phyloP scores from a whole-genome alignment of 1,284 basidiomycete genomes.

The Naganishia sp. region DNA sequence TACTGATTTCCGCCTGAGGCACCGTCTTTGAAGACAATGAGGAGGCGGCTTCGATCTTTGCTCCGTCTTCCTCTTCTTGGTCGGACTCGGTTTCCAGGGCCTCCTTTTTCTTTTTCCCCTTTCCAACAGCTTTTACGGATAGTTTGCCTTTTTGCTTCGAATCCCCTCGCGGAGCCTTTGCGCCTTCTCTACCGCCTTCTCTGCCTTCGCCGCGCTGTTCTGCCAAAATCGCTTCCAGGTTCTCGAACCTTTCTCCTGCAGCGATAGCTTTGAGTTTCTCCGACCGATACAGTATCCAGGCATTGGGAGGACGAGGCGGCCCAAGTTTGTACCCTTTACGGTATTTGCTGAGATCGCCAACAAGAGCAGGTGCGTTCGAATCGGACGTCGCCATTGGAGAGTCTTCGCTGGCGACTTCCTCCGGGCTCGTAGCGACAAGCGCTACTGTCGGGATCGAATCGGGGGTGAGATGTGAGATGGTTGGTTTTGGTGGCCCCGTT shows the following conservation, averaged over 20 bases:
- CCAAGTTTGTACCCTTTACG: neutral
- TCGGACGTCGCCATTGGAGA: slow-evolving; percentile 10
- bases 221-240: slow-evolving; percentile 22
- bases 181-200: neutral
- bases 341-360: too few relatives aligned
- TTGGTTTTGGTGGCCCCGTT: neutral
- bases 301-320: slow-evolving; percentile 75
- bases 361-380: neutral
- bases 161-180: neutral
- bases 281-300: slow-evolving; percentile 86
- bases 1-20: slow-evolving; percentile 73
- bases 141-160: neutral
- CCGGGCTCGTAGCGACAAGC: neutral
- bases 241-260: slow-evolving; percentile 34
- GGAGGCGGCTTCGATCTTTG: neutral
- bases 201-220: neutral
- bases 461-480: too few relatives aligned
- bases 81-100: neutral
- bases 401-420: slow-evolving; percentile 4
- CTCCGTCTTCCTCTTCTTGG: slow-evolving; percentile 8
- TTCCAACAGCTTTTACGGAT: neutral
- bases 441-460: neutral
- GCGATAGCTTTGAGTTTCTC: slow-evolving; percentile 59
- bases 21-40: slow-evolving; percentile 35
- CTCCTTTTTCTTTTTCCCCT: slow-evolving; percentile 17